Conservation (phyloP, 148 eudicot genomes). For the Cornus florida region DNA sequence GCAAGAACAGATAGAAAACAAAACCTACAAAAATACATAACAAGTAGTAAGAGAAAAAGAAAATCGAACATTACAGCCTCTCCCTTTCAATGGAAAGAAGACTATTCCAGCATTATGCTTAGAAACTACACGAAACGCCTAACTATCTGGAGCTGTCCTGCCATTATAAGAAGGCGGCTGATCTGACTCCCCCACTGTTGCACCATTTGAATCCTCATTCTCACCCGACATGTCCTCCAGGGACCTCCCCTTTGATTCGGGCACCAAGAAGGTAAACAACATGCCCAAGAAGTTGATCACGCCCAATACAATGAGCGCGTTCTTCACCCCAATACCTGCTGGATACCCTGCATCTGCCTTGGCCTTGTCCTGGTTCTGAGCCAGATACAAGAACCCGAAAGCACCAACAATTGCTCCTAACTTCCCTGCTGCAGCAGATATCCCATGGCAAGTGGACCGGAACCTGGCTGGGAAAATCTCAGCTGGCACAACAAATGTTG, state of each 20-base stretch:
- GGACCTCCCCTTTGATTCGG: slow-evolving; percentile 34
- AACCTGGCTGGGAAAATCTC: slow-evolving; percentile 40
- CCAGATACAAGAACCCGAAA: slow-evolving; percentile 38
- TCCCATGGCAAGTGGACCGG: slow-evolving; percentile 41
- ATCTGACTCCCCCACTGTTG: background rate
- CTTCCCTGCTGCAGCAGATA: slow-evolving; percentile 38
- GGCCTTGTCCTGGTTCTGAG: slow-evolving; percentile 29
- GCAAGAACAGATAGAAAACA: background rate
- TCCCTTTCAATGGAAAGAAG: background rate
- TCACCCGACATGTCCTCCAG: slow-evolving; percentile 37
- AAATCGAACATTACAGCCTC: no score
- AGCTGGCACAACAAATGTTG: slow-evolving; percentile 36
- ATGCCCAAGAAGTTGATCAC: slow-evolving; percentile 27
- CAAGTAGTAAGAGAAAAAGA: background rate
- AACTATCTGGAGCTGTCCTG: slow-evolving; percentile 3
- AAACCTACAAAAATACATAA: background rate
- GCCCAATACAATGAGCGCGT: slow-evolving; percentile 25
- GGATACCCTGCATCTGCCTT: slow-evolving; percentile 41
- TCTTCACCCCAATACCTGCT: slow-evolving; percentile 34
- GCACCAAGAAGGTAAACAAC: slow-evolving; percentile 31
- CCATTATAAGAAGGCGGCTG: background rate
- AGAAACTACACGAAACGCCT: background rate
- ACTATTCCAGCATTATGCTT: background rate
- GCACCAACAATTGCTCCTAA: slow-evolving; percentile 36
- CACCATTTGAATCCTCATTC: slow-evolving; percentile 20